Conservation (phyloP, 2,329 filamentous ascomycete genomes). For the Fusarium penzigii region DNA sequence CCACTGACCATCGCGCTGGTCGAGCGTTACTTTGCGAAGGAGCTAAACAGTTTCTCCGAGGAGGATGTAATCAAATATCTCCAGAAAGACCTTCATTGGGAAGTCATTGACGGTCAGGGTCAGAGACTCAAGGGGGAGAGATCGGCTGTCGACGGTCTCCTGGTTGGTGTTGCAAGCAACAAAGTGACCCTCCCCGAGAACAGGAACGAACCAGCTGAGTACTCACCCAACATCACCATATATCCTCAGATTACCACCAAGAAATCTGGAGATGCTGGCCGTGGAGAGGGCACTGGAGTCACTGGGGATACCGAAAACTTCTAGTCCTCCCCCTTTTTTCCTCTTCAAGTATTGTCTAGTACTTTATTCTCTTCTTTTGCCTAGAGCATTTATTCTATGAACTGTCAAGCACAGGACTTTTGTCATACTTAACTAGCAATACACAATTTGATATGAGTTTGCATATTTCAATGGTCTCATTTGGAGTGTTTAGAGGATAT, state of each 20-base stretch:
- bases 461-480: too few relatives aligned
- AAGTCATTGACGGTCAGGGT: not conserved
- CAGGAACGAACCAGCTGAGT: not conserved
- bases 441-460: too few relatives aligned
- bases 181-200: not conserved
- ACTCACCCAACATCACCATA: not conserved
- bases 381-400: too few relatives aligned
- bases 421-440: too few relatives aligned
- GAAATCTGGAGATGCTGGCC: not conserved
- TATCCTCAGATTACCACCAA: conserved; percentile 4
- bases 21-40: conserved; percentile 9
- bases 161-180: not conserved
- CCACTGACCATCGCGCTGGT: conserved; percentile 4
- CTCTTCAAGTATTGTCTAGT: too few relatives aligned
- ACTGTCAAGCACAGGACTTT: too few relatives aligned
- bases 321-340: not conserved
- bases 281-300: conserved; percentile 1
- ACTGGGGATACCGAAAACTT: conserved; percentile 1
- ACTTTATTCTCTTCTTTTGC: too few relatives aligned
- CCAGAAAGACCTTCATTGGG: conserved; percentile 1
- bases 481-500: too few relatives aligned
- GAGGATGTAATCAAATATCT: conserved; percentile 1
- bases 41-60: not conserved
- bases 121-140: not conserved
- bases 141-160: not conserved